Base-by-base conservation (phyloP, 108 stramenopile genomes). In the Discostella stelligeroides region DNA sequence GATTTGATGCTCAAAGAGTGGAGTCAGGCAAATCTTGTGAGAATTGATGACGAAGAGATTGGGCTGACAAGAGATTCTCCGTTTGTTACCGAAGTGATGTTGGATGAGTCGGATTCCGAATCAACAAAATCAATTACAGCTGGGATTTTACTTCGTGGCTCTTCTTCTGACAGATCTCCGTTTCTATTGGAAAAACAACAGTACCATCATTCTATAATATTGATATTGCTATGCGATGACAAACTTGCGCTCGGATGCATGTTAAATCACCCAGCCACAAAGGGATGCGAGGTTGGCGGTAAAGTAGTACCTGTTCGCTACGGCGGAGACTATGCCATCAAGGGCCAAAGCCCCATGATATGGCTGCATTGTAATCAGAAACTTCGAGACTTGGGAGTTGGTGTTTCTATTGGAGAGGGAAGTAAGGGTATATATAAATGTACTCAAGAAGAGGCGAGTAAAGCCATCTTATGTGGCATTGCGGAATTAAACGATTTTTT, bases 1-100 rank as follows among this genome's bases (percentile, higher is more conserved):
- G 91, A 92, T 72, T 60, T 79, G 24, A 91, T 95, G 88, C 66
- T 92, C 57, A 86, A 91, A 38, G 88, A 91, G 66, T 95, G 91
- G 88, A 81, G 85, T 21, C 54, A 75, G 23, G 66, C 60, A n/a
- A 80, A 90, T 73, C 75, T 95, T 42, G 73, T 88, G 12, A 28
- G 68, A 48, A 37, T 71, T 45, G 29, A 70, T 56, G 47, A 71
- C 53, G 29, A 59, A 63, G 51, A 75, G 54, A 47, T 61, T 13
- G 60, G 71, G 8, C 38, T 62, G 17, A 49, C 68, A 14, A 58
- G 27, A 7, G 76, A 62, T 39, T 38, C 70, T n/a, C 64, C 53
- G 49, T 51, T 50, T 13, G 40, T 79, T 0, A 80, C 84, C 34
- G 53, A 56, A 20, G 7, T 76, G 41, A 71, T 72, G 60, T 63